These are phyloP conservation scores for Pulicaria dysenterica DNA, from an alignment of 129 eudicot species.

Conservation along the genomic window DNA sequence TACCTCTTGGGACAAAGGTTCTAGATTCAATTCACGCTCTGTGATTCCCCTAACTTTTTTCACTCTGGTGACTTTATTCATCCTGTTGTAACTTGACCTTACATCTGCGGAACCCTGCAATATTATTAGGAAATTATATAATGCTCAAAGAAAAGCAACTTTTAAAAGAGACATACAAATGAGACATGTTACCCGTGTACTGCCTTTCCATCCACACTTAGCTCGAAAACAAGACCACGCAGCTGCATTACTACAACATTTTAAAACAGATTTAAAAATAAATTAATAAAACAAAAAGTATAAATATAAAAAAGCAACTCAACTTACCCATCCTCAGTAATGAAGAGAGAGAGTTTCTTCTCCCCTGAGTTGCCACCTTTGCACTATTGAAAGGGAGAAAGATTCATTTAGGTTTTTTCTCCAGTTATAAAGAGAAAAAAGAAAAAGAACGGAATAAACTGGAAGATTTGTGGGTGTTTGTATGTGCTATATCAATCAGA, in stretches of 20 bases:
- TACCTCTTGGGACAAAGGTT: slow-evolving; percentile 53
- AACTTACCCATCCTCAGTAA: slow-evolving; percentile 61
- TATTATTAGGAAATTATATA: slow-evolving; percentile 5
- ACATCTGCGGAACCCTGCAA: slow-evolving; percentile 62
- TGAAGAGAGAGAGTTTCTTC: slow-evolving; percentile 53
- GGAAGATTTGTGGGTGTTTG: not conserved
- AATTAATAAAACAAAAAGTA: not conserved
- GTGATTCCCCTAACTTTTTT: slow-evolving; percentile 41
- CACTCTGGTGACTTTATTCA: slow-evolving; percentile 39
- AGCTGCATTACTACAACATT: slow-evolving; percentile 51
- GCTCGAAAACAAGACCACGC: slow-evolving; percentile 71
- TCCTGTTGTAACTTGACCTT: slow-evolving; percentile 42
- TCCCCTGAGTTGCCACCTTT: slow-evolving; percentile 64
- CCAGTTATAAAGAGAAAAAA: not conserved
- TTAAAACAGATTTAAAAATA: not conserved
- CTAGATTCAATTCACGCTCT: slow-evolving; percentile 47
- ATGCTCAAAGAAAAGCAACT: slow-evolving; percentile 9
- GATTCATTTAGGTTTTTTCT: not conserved
- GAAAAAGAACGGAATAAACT: not conserved
- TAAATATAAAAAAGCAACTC: not conserved
- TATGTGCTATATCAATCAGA: not conserved
- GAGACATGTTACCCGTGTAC: slow-evolving; percentile 46
- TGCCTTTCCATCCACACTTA: slow-evolving; percentile 79
- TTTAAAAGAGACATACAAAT: not conserved
- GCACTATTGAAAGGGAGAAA: slow-evolving; percentile 47